Conservation (phyloP, 2,329 filamentous ascomycete species). For the Emericellopsis cladophorae region DNA sequence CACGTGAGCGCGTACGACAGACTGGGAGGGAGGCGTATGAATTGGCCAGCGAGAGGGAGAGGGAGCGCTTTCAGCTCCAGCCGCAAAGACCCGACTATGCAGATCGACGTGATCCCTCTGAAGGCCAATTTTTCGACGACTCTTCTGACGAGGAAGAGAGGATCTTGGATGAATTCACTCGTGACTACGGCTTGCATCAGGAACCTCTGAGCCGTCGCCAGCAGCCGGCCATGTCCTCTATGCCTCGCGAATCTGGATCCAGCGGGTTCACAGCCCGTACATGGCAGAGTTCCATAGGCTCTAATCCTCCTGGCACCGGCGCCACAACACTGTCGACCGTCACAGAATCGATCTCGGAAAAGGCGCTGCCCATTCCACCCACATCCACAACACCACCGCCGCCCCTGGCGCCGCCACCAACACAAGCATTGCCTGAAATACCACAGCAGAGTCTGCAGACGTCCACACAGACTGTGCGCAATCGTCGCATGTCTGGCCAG, state of each 20-base stretch:
- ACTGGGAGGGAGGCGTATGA: conserved; percentile 53
- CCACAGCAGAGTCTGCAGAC: conserved; percentile 17
- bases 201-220: no score
- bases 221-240: conserved; percentile 16
- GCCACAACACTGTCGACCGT: conserved; percentile 52
- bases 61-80: conserved; percentile 19
- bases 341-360: conserved; percentile 35
- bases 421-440: conserved; percentile 30
- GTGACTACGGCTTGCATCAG: conserved; percentile 69
- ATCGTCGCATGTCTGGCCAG: conserved; percentile 67
- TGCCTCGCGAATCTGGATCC: conserved; percentile 71
- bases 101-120: conserved; percentile 24
- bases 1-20: conserved; percentile 63
- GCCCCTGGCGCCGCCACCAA: conserved; percentile 32
- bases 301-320: conserved; percentile 49
- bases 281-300: conserved; percentile 68
- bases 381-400: conserved; percentile 11
- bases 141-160: conserved; percentile 63
- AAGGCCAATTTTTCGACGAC: conserved; percentile 39
- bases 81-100: not conserved
- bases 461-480: conserved; percentile 42
- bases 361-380: conserved; percentile 8
- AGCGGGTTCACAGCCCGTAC: conserved; percentile 66
- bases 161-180: conserved; percentile 77
- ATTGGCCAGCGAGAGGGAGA: conserved; percentile 25